Percentiles rank a stretch among this genome's conserved stretches.
phyloP scores from a whole-genome alignment of 352 stramenopile genomes.

The Elongisporangium senticosum region DNA sequence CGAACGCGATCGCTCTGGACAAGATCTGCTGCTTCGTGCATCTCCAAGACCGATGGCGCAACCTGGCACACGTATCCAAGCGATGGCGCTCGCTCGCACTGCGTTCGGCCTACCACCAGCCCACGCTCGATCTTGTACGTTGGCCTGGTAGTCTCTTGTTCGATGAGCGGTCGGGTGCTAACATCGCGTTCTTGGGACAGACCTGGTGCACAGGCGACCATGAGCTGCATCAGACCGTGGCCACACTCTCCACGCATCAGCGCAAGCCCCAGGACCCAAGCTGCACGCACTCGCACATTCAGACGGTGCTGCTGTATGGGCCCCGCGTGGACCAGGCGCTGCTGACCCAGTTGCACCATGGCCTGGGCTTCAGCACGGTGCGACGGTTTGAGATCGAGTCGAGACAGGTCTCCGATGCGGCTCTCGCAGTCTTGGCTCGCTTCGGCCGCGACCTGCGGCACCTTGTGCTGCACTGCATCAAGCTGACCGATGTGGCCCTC shows the following conservation, averaged over 20 bases:
- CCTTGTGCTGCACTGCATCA: slow-evolving; percentile 65
- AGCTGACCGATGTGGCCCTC: slow-evolving; percentile 53
- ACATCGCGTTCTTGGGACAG: slow-evolving; percentile 13
- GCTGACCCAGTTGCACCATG: slow-evolving; percentile 34
- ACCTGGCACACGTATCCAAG: slow-evolving; percentile 43
- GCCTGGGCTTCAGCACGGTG: slow-evolving; percentile 29
- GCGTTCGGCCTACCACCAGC: slow-evolving; percentile 44
- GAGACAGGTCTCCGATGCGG: slow-evolving; percentile 53
- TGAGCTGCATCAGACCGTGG: slow-evolving; percentile 42
- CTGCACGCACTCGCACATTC: slow-evolving; percentile 21
- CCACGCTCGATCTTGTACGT: slow-evolving; percentile 52
- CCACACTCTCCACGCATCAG: slow-evolving; percentile 16
- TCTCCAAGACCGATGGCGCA: slow-evolving; percentile 50
- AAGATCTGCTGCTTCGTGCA: slow-evolving; percentile 52
- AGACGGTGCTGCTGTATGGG: slow-evolving; percentile 56
- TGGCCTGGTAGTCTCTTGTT: background rate
- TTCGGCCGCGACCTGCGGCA: slow-evolving; percentile 24
- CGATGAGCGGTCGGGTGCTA: background rate
- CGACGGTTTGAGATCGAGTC: slow-evolving; percentile 59
- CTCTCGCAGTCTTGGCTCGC: slow-evolving; percentile 30
- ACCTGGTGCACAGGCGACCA: slow-evolving; percentile 67
- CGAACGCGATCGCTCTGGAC: slow-evolving; percentile 32
- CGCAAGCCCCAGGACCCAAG: slow-evolving; percentile 9
- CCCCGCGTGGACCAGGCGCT: slow-evolving; percentile 41
- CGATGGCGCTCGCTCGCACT: slow-evolving; percentile 53